Conservation (phyloP, 148 eudicot genomes). For the Amaranthus hypochondriacus region DNA sequence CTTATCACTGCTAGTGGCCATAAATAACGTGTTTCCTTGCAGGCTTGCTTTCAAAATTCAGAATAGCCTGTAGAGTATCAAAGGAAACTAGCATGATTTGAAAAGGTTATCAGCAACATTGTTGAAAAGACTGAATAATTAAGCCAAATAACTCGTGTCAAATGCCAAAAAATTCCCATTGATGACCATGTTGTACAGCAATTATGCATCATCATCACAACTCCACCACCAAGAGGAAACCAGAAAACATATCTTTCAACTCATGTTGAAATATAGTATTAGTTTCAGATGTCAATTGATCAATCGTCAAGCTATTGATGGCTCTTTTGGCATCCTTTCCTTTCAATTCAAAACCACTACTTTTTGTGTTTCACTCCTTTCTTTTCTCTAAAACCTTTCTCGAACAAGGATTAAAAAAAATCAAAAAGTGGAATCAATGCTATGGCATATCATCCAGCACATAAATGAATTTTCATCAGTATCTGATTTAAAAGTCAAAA, state of each 20-base stretch:
- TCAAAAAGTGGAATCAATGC: background rate
- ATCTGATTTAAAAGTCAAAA: background rate
- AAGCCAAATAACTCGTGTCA: background rate
- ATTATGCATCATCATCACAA: background rate
- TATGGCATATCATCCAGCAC: background rate
- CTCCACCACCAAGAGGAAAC: background rate
- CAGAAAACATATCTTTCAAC: background rate
- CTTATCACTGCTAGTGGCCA: background rate
- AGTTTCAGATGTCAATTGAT: background rate
- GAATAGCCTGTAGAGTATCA: background rate
- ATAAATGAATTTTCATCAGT: background rate
- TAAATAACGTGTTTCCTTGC: background rate
- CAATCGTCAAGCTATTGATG: background rate
- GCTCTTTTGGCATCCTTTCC: background rate
- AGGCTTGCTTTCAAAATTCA: background rate
- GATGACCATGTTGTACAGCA: background rate
- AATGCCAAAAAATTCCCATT: background rate
- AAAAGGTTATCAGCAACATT: background rate
- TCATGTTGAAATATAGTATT: background rate
- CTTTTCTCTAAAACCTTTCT: background rate
- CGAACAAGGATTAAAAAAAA: no score
- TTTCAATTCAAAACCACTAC: background rate
- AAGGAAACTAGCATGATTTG: background rate
- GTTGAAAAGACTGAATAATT: background rate
- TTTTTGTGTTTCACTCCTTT: background rate